phyloP scores from a whole-genome alignment of 768 basidiomycete species.

The Pisolithus microcarpus region DNA sequence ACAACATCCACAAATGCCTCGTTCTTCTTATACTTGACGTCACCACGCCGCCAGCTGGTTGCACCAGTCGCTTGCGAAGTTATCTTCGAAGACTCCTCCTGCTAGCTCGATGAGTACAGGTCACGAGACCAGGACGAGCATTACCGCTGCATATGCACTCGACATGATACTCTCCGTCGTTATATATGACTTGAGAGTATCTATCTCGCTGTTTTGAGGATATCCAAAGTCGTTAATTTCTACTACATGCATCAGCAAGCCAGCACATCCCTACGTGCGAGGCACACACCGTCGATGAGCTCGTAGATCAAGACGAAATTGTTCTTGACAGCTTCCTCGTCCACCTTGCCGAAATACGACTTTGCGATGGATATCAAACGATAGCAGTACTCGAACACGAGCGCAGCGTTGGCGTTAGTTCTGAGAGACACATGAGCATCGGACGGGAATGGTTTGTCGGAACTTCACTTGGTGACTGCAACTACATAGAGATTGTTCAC shows the following conservation, averaged over 20 bases:
- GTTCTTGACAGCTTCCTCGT: constrained; percentile 97
- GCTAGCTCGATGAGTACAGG: constrained; percentile 4
- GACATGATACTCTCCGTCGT: constrained; percentile 95
- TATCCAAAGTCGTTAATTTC: constrained; percentile 99
- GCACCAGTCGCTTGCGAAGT: constrained; percentile 96
- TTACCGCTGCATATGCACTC: constrained; percentile 73
- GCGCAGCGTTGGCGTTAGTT: constrained; percentile 93
- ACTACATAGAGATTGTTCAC: constrained; percentile 94
- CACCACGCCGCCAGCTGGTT: constrained; percentile 90
- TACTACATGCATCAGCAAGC: constrained; percentile 22
- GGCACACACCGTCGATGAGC: constrained; percentile 76
- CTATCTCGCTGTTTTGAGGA: constrained; percentile 97
- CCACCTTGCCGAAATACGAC: constrained; percentile 96
- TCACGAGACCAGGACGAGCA: constrained; percentile 16
- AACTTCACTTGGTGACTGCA: constrained; percentile 84
- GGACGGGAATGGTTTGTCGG: not conserved
- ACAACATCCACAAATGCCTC: constrained; percentile 99
- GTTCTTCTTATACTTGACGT: constrained; percentile 99
- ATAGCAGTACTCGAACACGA: constrained; percentile 97
- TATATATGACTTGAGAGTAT: constrained; percentile 95
- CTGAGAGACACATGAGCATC: constrained; percentile 32
- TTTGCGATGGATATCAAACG: constrained; percentile 91
- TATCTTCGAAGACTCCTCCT: constrained; percentile 98
- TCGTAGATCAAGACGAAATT: constrained; percentile 99
- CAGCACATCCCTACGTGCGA: constrained; percentile 6